Base-by-base conservation (phyloP, 1,139 yeast species). In the Yamadazyma buinensis region DNA sequence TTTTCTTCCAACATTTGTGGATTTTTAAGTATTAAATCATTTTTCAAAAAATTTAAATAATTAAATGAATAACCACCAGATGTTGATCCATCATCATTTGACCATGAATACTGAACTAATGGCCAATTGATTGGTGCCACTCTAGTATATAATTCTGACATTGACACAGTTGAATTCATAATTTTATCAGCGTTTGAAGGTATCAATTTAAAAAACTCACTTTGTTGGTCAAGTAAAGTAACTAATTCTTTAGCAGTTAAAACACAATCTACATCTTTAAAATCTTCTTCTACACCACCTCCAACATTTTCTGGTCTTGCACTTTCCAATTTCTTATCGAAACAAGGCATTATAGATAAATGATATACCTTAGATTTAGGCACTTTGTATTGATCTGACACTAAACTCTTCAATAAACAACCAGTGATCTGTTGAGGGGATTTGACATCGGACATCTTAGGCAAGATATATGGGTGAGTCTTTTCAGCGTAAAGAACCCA, bases 371-470 rank as follows among this genome's bases (percentile, higher is more conserved):
- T 51, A 0, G 59, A 55, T 9, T 63, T 54, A 13, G 47, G 52
- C 37, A 55, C 57, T 22, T 48, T 54, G 40, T 62, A 46, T 23
- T 72, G 74, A 11, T 52, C 47, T 1, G 79, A 57, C 4, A 79
- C 61, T 29, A 80, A 53, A n/a, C 66, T 59, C 55, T 90, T 88
- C 35, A 90, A 57, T 29, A 90, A 51, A 19, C 79, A 65, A 0
- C 97, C 97, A 0, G 97, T 87, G 36, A 92, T 83, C 54, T 87
- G 97, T 59, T 92, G 97, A 3, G 98, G 94, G 1, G 95, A 85
- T 51, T 87, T 86, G 33, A 84, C 82, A 22, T 71, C 69, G 15
- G 83, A 68, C 34, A 83, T 42, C 41, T 64, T 39, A 0, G 90
- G 84, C 18, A 88, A 62, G 15, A 92, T 66, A 42, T 84, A 80